These are phyloP conservation scores for Solioccasus polychromus DNA, from an alignment of 768 basidiomycete species.

Conservation along the genomic window DNA sequence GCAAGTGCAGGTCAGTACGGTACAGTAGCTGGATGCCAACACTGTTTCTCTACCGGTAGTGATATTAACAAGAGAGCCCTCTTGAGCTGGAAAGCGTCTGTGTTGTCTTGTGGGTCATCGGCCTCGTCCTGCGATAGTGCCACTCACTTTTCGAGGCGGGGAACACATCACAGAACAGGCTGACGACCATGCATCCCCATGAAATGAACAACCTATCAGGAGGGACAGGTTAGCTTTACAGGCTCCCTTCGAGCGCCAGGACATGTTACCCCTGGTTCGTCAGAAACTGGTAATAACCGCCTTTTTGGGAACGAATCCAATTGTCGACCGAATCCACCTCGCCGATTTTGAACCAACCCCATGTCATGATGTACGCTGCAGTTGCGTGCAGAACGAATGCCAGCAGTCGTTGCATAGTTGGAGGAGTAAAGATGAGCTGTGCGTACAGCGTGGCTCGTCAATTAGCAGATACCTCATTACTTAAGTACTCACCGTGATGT, in stretches of 20 bases:
- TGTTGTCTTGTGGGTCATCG: not conserved
- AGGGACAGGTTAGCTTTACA: not conserved
- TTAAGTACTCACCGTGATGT: too few species aligned
- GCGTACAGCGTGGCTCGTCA: too few species aligned
- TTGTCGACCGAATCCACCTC: conserved; percentile 13
- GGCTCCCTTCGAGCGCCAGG: not conserved
- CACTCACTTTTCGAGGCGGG: conserved; percentile 36
- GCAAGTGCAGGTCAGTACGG: not conserved
- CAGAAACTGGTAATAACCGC: conserved; percentile 69
- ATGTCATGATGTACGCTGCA: conserved; percentile 34
- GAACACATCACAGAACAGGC: conserved; percentile 39
- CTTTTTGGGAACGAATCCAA: conserved; percentile 46
- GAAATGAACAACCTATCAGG: conserved; percentile 30
- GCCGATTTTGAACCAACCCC: conserved; percentile 30
- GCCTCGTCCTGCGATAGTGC: not conserved
- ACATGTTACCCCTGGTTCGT: conserved; percentile 65
- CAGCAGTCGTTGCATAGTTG: conserved; percentile 10
- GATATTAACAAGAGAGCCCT: conserved; percentile 60
- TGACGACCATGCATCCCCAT: conserved; percentile 40
- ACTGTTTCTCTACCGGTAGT: conserved; percentile 51
- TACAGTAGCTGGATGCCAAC: not conserved
- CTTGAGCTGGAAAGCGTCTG: conserved; percentile 42
- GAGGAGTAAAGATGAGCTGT: too few species aligned
- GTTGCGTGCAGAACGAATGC: conserved; percentile 31
- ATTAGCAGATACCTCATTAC: too few species aligned